Evolutionary conservation across 2,329 filamentous ascomycete species (phyloP), one percentile per base, ranked within the genome.

Genomic region (Colletotrichum sp.): DNA sequence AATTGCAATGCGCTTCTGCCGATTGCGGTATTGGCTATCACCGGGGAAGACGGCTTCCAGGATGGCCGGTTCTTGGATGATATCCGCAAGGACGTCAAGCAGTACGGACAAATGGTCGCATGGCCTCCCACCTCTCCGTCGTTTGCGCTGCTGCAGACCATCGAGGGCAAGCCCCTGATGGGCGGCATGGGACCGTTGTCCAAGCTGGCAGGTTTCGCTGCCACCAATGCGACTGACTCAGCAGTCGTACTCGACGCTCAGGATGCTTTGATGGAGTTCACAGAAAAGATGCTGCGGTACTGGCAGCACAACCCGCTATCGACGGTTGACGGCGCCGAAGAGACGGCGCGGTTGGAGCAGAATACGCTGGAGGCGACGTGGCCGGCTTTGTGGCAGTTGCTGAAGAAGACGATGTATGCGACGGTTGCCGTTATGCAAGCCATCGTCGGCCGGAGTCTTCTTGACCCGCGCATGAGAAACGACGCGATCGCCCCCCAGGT

Each of bases 241-340:
- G 77, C 79, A 1, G 80, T 83, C 8, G 89, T 92, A 64, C 84
- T 94, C 76, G 82, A 84, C 15, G 85, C 84, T 3, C 88, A 90
- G 52, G 94, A 95, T 74, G 89, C 92, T 39, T 85, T 98, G 15
- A 85, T 93, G 10, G 89, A 88, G 8, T 96, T 98, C 80, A 90
- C 92, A 0, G 88, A 90, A 30, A 92, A 89, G 5, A 83, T 98
- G 8, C 87, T 93, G 62, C 90, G 92, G 3, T 92, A 93, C 76
- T 98, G 96, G 96, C 90, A 92, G 39, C 90, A 92, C 76, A 95
- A 92, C 81, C 93, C 94, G 71, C 87, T 98, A 52, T 95, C 94
- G 2, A 89, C 91, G 65, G 87, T 98, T 52, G 95, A 98, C 78
- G 84, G 89, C 13, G 90, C 92, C 0, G 91, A 95, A 70, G 94